Evolutionary conservation across 257 asterid genomes (phyloP), one percentile per base, ranked within the genome.

Genomic region (Scutellaria minor): DNA sequence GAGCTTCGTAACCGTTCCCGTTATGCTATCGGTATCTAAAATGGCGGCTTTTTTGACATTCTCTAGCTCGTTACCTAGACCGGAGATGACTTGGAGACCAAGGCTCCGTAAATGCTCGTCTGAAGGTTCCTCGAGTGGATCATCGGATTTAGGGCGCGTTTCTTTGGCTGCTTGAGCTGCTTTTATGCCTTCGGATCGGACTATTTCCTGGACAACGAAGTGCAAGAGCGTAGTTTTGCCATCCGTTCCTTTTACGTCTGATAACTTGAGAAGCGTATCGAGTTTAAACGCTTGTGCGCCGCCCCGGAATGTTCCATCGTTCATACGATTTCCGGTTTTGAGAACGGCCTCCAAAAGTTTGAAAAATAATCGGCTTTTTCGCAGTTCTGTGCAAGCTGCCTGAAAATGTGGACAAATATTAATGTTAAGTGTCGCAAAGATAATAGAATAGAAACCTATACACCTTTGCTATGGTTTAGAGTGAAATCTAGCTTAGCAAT

Each of bases 241-340:
- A 41, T 94, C 98, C 64, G 90, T 72, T 70, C 98, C 98, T 89
- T 86, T 91, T 12, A 89, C 96, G 15, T 91, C 98, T 12, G 97
- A 70, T 66, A 91, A 75, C 74, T 94, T 94, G 70, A 94, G 80
- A 50, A 93, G 95, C 0, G 98, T 94, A 64, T 89, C 98, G 13
- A 94, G 98, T 66, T 91, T 94, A 75, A 94, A 94, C 52, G 98
- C 98, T 74, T 91, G 95, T 53, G 98, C 98, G 44, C 97, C 91
- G 4, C 98, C 98, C 15, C 93, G 96, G 79, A 85, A 93, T 9
- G 98, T 94, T 66, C 98, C 98, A 31, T 84, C 87, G 5, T 94
- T 94, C 98, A 94, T 89, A 45, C 98, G 96, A 64, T 94, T 94
- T 40, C 96, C 98, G 8, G 97, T 94, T 85, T 94, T 94, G 4